Percentiles rank a stretch among this genome's conserved stretches.
phyloP scores from a whole-genome alignment of 148 eudicot species.

The Dianthus caryophyllus region DNA sequence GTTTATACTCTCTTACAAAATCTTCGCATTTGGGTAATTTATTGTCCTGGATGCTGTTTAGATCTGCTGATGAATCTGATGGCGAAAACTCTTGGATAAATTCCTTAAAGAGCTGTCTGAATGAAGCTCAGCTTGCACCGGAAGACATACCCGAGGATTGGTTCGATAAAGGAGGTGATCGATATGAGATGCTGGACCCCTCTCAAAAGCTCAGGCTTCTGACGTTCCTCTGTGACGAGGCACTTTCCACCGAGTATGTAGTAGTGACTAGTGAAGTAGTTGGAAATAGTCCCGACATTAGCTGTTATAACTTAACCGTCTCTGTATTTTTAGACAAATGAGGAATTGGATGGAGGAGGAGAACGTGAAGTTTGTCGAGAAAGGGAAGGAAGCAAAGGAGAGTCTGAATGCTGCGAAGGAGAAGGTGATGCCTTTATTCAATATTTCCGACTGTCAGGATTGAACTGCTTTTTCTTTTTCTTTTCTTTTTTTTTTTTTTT shows the following conservation, averaged over 20 bases:
- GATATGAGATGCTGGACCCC: slow-evolving; percentile 52
- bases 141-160: slow-evolving; percentile 39
- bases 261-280: background rate
- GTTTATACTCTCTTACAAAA: background rate
- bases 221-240: slow-evolving; percentile 73
- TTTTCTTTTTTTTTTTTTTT: too few relatives aligned
- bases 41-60: slow-evolving; percentile 16
- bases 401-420: slow-evolving; percentile 50
- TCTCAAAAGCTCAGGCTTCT: slow-evolving; percentile 66
- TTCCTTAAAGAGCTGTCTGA: slow-evolving; percentile 40
- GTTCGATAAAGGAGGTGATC: slow-evolving; percentile 44
- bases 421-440: slow-evolving; percentile 43
- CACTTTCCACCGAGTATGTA: slow-evolving; percentile 68
- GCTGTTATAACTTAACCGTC: background rate
- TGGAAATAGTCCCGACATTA: background rate
- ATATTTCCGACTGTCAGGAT: too few relatives aligned
- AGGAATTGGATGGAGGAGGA: slow-evolving; percentile 72
- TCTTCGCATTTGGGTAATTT: slow-evolving; percentile 5
- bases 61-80: slow-evolving; percentile 36
- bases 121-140: slow-evolving; percentile 34
- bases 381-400: slow-evolving; percentile 64
- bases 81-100: slow-evolving; percentile 51
- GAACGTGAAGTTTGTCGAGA: slow-evolving; percentile 35
- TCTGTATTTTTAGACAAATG: slow-evolving; percentile 39
- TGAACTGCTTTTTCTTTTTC: too few relatives aligned